Conservation (phyloP, 106 monocot species). For the Acorus calamus region DNA sequence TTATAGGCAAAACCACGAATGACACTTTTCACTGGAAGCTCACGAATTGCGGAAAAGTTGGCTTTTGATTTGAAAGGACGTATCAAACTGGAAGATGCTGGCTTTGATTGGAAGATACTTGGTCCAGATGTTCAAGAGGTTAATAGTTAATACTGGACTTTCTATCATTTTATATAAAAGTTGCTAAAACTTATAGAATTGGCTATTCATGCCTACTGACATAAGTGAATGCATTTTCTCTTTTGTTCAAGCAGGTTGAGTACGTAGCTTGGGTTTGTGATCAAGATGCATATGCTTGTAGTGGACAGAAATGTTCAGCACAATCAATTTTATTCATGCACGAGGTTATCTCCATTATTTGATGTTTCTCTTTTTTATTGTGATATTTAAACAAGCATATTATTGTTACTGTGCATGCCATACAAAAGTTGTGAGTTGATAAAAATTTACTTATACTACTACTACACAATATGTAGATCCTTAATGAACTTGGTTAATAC, state of each 20-base stretch:
- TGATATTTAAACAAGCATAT: background rate
- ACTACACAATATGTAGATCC: no score
- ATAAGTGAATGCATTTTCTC: background rate
- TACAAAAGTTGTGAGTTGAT: no score
- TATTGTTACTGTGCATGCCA: no score
- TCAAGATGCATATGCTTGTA: conserved; percentile 99
- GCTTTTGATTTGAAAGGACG: conserved; percentile 74
- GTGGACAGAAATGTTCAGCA: conserved; percentile 95
- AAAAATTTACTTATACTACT: no score
- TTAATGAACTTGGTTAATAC: no score
- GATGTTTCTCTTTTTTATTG: background rate
- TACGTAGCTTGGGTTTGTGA: conserved; percentile 98
- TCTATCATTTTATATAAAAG: no score
- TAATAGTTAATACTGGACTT: no score
- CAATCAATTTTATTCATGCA: conserved; percentile 95
- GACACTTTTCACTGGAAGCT: conserved; percentile 97
- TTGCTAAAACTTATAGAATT: no score
- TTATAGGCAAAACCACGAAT: conserved; percentile 73
- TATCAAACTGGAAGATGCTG: conserved; percentile 93
- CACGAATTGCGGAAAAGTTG: conserved; percentile 82
- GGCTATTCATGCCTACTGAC: no score
- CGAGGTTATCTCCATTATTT: conserved; percentile 42
- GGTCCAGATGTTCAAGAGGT: conserved; percentile 98
- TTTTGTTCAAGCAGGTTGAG: conserved; percentile 50
- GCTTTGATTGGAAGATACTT: conserved; percentile 99